phyloP scores from a whole-genome alignment of 2,329 filamentous ascomycete genomes.

The Claviceps sp. region DNA sequence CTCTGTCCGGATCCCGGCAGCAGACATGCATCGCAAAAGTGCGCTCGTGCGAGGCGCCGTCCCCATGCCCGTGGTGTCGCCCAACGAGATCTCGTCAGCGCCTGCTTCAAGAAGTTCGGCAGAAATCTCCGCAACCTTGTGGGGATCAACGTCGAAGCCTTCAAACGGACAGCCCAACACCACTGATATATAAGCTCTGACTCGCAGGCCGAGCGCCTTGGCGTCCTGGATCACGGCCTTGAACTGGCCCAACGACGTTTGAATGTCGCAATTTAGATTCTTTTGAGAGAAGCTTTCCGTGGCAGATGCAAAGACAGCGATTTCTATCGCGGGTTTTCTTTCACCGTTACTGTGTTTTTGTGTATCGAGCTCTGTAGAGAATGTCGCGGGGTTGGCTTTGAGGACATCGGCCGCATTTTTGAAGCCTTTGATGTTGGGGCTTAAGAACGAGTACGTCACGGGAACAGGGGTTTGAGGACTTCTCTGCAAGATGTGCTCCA shows the following conservation, averaged over 20 bases:
- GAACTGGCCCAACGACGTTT: slow-evolving; percentile 59
- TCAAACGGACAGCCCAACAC: slow-evolving; percentile 71
- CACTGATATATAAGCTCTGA: slow-evolving; percentile 69
- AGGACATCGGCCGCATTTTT: slow-evolving; percentile 46
- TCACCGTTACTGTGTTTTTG: slow-evolving; percentile 22
- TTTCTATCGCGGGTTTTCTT: slow-evolving; percentile 43
- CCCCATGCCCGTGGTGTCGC: slow-evolving; percentile 85
- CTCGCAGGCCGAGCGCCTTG: slow-evolving; percentile 50
- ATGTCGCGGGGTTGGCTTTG: slow-evolving; percentile 33
- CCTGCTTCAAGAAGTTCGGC: slow-evolving; percentile 67
- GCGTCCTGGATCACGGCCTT: slow-evolving; percentile 54
- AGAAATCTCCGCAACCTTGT: slow-evolving; percentile 52
- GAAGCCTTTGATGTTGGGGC: slow-evolving; percentile 63
- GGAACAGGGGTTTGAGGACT: slow-evolving; percentile 39
- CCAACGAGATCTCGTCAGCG: slow-evolving; percentile 79
- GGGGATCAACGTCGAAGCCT: slow-evolving; percentile 49
- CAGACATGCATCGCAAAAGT: slow-evolving; percentile 49
- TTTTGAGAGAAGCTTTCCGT: slow-evolving; percentile 68
- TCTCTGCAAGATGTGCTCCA: slow-evolving; percentile 50
- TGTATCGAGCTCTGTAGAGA: slow-evolving; percentile 36
- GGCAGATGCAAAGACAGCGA: slow-evolving; percentile 71
- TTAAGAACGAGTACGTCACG: slow-evolving; percentile 67
- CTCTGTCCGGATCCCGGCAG: slow-evolving; percentile 53
- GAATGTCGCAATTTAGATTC: slow-evolving; percentile 72
- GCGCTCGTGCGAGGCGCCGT: slow-evolving; percentile 57